Conservation (phyloP, 2,329 filamentous ascomycete species). For the Aspergillaceae sp. region DNA sequence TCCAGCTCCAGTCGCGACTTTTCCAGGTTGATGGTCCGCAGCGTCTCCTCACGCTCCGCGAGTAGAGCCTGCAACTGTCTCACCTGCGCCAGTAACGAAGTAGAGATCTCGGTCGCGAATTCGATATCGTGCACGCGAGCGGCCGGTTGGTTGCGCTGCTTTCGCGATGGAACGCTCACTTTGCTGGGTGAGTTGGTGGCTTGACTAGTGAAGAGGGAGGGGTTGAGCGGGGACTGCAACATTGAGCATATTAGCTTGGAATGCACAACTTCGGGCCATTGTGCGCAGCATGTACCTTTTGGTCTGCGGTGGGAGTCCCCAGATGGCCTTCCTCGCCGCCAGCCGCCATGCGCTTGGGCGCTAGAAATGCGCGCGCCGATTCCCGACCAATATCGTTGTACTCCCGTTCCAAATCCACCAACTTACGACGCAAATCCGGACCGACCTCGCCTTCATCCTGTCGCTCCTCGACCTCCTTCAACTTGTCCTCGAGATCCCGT, state of each 20-base stretch:
- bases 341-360: slow-evolving; percentile 67
- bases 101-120: slow-evolving; percentile 97
- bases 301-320: slow-evolving; percentile 39
- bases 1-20: slow-evolving; percentile 76
- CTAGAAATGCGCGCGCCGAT: slow-evolving; percentile 78
- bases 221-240: slow-evolving; percentile 58
- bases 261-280: not conserved
- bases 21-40: slow-evolving; percentile 66
- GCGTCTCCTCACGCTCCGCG: slow-evolving; percentile 75
- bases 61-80: slow-evolving; percentile 79
- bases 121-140: slow-evolving; percentile 92
- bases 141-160: slow-evolving; percentile 79
- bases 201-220: slow-evolving; percentile 73
- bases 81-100: slow-evolving; percentile 86
- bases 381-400: slow-evolving; percentile 91
- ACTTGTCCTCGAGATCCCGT: slow-evolving; percentile 67
- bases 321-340: slow-evolving; percentile 52
- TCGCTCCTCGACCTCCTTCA: slow-evolving; percentile 75
- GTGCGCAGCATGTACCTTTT: slow-evolving; percentile 31
- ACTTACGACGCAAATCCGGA: slow-evolving; percentile 70
- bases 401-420: slow-evolving; percentile 83
- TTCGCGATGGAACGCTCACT: slow-evolving; percentile 74
- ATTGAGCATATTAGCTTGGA: not conserved
- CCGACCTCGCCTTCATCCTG: slow-evolving; percentile 69
- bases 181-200: slow-evolving; percentile 83